These are phyloP conservation scores for Arachnomyces sp. DNA, from an alignment of 2,329 filamentous ascomycete genomes.

Conservation along the genomic window DNA sequence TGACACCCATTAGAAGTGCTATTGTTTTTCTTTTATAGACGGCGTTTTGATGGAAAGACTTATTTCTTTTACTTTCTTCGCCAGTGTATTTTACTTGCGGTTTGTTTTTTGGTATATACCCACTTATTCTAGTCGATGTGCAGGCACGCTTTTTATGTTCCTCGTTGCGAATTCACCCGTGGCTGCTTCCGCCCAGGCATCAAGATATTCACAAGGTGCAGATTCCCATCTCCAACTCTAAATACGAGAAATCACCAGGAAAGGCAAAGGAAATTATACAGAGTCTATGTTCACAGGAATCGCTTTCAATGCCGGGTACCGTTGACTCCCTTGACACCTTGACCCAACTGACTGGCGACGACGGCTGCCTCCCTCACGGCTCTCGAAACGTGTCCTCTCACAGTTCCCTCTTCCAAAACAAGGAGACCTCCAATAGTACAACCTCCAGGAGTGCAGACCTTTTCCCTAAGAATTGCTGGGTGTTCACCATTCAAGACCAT, in stretches of 20 bases:
- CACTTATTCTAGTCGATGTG: no score
- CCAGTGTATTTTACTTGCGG: no score
- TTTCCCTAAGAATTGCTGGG: constrained; percentile 52
- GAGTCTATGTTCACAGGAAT: not conserved
- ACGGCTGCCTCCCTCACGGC: constrained; percentile 55
- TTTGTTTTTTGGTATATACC: no score
- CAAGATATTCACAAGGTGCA: no score
- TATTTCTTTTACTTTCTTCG: no score
- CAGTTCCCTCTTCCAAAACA: constrained; percentile 51
- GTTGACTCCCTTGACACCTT: constrained; percentile 47
- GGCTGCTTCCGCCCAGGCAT: no score
- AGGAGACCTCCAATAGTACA: constrained; percentile 57
- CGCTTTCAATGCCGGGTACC: constrained; percentile 28
- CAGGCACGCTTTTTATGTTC: no score
- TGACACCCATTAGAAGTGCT: not conserved
- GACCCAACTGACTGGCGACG: constrained; percentile 48
- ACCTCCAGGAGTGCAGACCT: constrained; percentile 55
- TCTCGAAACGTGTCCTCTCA: constrained; percentile 47
- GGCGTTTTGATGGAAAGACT: not conserved
- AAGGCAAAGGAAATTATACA: not conserved
- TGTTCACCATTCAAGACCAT: constrained; percentile 54
- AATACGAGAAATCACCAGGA: not conserved
- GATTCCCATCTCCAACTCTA: not conserved
- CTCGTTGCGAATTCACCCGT: no score
- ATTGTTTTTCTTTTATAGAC: not conserved